Evolutionary conservation across 2,329 filamentous ascomycete species (phyloP).

Genomic region (Nemania diffusa): DNA sequence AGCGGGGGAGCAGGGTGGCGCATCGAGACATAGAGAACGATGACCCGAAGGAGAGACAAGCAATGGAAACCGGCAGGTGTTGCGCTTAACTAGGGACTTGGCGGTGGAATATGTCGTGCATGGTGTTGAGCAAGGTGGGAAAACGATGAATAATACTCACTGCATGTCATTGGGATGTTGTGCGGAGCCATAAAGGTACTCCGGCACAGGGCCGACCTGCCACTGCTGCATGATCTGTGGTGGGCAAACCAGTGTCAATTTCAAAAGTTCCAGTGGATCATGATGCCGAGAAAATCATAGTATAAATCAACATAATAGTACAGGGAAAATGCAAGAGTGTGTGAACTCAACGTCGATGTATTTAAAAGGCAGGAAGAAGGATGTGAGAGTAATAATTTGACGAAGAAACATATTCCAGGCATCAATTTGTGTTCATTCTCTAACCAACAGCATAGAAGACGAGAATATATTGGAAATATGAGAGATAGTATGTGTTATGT

Average conservation of each 20-base stretch:
- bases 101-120: constrained; percentile 27
- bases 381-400: constrained; percentile 3
- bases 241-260: constrained; percentile 48
- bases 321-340: neutral
- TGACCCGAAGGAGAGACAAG: constrained; percentile 21
- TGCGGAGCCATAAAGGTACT: constrained; percentile 65
- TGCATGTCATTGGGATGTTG: constrained; percentile 67
- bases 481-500: constrained; percentile 7
- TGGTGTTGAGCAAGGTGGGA: constrained; percentile 22
- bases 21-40: constrained; percentile 20
- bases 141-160: constrained; percentile 60
- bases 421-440: constrained; percentile 2
- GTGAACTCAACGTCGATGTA: neutral
- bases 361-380: too few species aligned
- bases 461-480: constrained; percentile 7
- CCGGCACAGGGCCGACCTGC: constrained; percentile 69
- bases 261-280: constrained; percentile 22
- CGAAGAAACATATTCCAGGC: neutral
- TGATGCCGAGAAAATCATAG: neutral
- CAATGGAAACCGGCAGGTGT: constrained; percentile 28
- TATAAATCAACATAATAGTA: neutral
- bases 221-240: constrained; percentile 69
- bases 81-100: constrained; percentile 28
- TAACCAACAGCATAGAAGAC: neutral
- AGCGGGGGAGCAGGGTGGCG: constrained; percentile 16